These are phyloP conservation scores for Oxyria digyna DNA, from an alignment of 148 eudicot species.

Conservation along the genomic window DNA sequence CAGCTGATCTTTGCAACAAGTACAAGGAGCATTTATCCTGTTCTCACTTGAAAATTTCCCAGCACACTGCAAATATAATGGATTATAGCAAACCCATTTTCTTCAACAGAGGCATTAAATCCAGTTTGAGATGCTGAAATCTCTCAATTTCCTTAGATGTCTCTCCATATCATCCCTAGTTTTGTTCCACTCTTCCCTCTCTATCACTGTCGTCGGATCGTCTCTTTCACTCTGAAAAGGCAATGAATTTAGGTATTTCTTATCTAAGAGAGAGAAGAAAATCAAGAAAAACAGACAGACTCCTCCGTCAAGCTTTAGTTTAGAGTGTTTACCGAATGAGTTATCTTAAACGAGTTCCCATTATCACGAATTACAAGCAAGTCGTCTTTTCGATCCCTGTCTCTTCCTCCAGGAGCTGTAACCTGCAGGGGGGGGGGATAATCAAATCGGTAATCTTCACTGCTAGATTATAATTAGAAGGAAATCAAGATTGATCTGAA, in stretches of 20 bases:
- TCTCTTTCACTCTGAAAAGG: constrained; percentile 62
- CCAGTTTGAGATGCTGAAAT: constrained; percentile 89
- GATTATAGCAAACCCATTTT: background rate
- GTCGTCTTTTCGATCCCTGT: constrained; percentile 71
- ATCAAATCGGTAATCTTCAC: constrained; percentile 8
- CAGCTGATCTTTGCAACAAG: background rate
- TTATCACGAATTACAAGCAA: constrained; percentile 78
- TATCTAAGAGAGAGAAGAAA: background rate
- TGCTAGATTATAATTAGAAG: background rate
- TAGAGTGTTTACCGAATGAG: constrained; percentile 33
- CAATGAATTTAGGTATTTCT: background rate
- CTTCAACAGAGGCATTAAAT: constrained; percentile 18
- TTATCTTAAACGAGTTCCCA: constrained; percentile 78
- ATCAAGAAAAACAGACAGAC: background rate
- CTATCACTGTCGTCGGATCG: constrained; percentile 70
- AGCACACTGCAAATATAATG: background rate
- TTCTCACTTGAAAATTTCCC: background rate
- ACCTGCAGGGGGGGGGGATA: constrained; percentile 39
- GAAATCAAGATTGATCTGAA: background rate
- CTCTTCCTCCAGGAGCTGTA: constrained; percentile 73
- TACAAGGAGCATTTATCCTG: background rate
- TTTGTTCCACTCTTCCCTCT: constrained; percentile 76
- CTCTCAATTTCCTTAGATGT: constrained; percentile 80
- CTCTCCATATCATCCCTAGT: constrained; percentile 79
- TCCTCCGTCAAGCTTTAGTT: background rate